Evolutionary conservation across 176 grass and related monocot genomes (phyloP), one percentile per base, ranked within the genome.

Genomic region (Neostapfia colusana): DNA sequence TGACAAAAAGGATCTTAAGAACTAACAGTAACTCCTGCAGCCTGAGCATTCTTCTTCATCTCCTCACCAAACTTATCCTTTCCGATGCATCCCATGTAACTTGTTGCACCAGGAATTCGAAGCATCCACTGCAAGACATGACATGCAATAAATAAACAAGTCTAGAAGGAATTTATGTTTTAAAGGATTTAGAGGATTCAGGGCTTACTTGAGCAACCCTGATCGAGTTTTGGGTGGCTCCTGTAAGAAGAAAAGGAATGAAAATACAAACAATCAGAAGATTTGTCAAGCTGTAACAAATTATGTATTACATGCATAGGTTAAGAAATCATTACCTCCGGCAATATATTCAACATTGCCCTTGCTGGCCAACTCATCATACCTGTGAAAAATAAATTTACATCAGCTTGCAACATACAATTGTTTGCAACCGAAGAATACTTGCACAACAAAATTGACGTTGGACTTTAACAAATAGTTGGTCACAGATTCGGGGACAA

Each of bases 81-180:
- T 88, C 95, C 92, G 50, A 99, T 95, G 83, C 82, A 92, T 74
- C 95, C 95, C 82, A 99, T 99, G 80, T 95, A 95, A 71, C 95
- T 92, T 58, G 91, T 95, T 63, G 95, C 87, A 14, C 89, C 85
- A 64, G 96, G 96, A 88, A 64, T 78, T 95, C 92, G 89, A 83
- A 99, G 85, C 96, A 99, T 95, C 96, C 96, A 99, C 96, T 99
- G 77, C 61, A 89, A 80, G 6, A 7, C 34, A 74, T 42, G 70
- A 39, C 49, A 82, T 86, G 50, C 4, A 67, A 26, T 89, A 69
- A 93, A 77, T 7, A 80, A 82, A 67, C 27, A 41, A 49, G 8
- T 11, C 23, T 40, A 60, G 14, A 21, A 45, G 68, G 1, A 79
- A 15, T 73, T 77, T 44, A 38, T 54, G 16, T 64, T 80, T 49